A percentile compares a stretch with the other conserved stretches of the same genome.
phyloP scores from a whole-genome alignment of 169 alveolate species.

The Haemoproteus tartakovskyi region DNA sequence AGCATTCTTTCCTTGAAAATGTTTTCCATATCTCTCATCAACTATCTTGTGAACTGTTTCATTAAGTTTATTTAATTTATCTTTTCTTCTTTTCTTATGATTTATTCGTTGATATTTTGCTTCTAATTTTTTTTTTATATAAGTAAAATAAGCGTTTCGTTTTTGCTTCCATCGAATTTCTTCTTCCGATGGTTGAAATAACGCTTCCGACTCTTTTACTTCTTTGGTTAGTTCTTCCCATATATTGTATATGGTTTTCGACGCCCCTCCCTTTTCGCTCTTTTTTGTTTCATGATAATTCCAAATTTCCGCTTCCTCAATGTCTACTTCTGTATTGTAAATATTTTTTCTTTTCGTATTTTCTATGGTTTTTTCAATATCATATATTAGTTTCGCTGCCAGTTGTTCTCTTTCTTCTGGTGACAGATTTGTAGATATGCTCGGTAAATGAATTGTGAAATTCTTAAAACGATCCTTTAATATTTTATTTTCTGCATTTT shows the following conservation, averaged over 20 bases:
- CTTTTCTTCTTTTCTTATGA: conserved; percentile 47
- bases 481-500: conserved; percentile 45
- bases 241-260: conserved; percentile 15
- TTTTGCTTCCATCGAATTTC: conserved; percentile 7
- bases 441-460: conserved; percentile 19
- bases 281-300: not conserved
- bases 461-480: conserved; percentile 55
- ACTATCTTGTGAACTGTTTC: conserved; percentile 24
- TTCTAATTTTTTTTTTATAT: conserved; percentile 59
- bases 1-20: conserved; percentile 1
- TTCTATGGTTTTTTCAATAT: conserved; percentile 29
- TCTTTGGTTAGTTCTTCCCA: conserved; percentile 53
- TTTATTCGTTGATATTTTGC: conserved; percentile 33
- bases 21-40: conserved; percentile 36
- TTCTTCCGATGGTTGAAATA: conserved; percentile 57
- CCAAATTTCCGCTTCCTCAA: not conserved
- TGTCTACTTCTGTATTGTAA: not conserved
- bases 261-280: conserved; percentile 4
- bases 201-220: conserved; percentile 54
- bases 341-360: conserved; percentile 20
- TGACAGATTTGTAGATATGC: conserved; percentile 26
- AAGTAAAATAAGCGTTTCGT: conserved; percentile 41
- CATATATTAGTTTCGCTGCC: conserved; percentile 48
- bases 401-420: conserved; percentile 38
- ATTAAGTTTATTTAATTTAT: conserved; percentile 17